Base-by-base conservation (phyloP, 2,329 filamentous ascomycete genomes). In the Nigrograna mackinnonii region DNA sequence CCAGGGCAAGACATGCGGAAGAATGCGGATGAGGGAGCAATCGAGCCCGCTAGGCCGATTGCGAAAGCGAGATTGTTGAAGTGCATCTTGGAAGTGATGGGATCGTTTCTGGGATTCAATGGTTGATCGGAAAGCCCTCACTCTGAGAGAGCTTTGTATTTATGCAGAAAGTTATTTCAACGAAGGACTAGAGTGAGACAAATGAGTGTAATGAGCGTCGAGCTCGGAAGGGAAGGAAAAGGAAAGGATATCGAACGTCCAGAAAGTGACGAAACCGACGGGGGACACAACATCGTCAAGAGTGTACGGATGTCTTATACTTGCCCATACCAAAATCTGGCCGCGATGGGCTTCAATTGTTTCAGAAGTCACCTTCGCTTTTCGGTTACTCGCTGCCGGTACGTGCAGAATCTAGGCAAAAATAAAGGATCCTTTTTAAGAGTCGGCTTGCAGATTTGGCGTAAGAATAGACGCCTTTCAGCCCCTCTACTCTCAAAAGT, bases 1-100 rank as follows among this genome's bases (percentile, higher is more conserved):
- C 55, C 54, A 22, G 52, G 57, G 36, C 60, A 64, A 13, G 52
- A 53, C 52, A 63, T 57, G 39, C 52, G 54, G 39, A 65, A 65
- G 44, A 57, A 65, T 16, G 57, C 58, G 4, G 54, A 32, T 19
- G 50, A 41, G 24, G 49, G 45, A 20, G 46, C 39, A 12, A 49
- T 32, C 12, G 44, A 42, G 31, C 30, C 17, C 4, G 28, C 41
- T 9, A 60, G 42, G 16, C 47, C 43, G 28, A 55, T 26, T 11
- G 45, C 35, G 22, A 52, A 31, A 22, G 49, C 36, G 28, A 57
- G 9, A 21, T 39, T 47, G 35, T 44, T 53, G 44, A 42, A 21
- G 37, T 45, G 35, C 56, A 60, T 60, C 14, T 30, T 47, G 32
- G 33, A 41, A 26, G 14, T 14, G 18, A 28, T 13, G n/a, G n/a